Evolutionary conservation across 805 yeast species (phyloP), one percentile per base, ranked within the genome.

Genomic region (Myxozyma nipponensis): DNA sequence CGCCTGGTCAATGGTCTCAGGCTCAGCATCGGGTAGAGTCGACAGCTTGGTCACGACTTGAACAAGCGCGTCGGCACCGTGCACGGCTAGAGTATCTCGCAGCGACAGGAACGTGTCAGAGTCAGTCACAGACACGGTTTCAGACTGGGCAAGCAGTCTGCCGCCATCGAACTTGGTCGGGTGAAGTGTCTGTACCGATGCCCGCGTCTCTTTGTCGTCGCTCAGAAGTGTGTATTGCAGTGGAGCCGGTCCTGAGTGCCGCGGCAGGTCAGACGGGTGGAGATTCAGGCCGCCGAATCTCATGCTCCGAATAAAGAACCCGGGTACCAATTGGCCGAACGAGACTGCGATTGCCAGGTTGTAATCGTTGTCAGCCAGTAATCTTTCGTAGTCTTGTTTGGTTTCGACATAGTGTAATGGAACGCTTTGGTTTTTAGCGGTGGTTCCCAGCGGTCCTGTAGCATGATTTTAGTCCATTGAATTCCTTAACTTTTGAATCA

Each of bases 251-350:
- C 98, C 98, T 2, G 88, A 77, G 59, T 86, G 79, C 22, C 69
- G 70, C 0, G 98, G 98, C 6, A 93, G 73, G 4, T 89, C 65
- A 0, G 96, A 88, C 0, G 98, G 98, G 65, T 93, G 98, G 0
- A 93, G 88, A 63, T 93, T 93, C 24, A 93, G 63, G 0, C 97
- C 95, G 3, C 90, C 88, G 62, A 66, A 79, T 10, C 66, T 65
- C 19, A 82, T 68, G 0, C 65, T 44, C 0, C 62, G 44, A 1
- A 93, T 66, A 56, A 88, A 79, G 1, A 65, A 50, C 0, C 68
- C 69, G 0, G 98, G 97, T 3, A 93, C 88, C 40, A 91, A 70
- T 44, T 74, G 74, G 0, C 98, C 98, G 65, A 81, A 93, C 0
- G 97, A 88, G 1, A 89, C 97, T 0, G 98, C 97, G n/a, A 93